Evolutionary conservation across 2,329 filamentous ascomycete species (phyloP).

Genomic region (Fusarium musae): DNA sequence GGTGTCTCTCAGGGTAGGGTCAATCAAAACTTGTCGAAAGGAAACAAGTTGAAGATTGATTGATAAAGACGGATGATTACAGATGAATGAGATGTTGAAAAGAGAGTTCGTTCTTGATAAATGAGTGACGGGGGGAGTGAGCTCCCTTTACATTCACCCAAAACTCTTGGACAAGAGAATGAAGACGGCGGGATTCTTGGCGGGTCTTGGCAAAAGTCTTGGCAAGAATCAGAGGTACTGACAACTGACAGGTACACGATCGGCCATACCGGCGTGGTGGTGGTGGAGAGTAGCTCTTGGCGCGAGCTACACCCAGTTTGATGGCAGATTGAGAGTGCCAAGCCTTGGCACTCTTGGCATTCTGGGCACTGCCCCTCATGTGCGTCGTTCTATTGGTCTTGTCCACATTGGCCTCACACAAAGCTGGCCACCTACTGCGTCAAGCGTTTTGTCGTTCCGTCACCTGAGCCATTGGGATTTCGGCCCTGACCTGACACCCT

Average conservation of each 20-base stretch:
- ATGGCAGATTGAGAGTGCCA: slow-evolving; percentile 49
- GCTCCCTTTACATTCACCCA: slow-evolving; percentile 53
- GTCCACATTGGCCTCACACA: slow-evolving; percentile 43
- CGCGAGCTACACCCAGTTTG: slow-evolving; percentile 25
- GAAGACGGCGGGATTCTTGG: slow-evolving; percentile 55
- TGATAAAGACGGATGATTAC: slow-evolving; percentile 7
- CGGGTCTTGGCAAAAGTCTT: slow-evolving; percentile 16
- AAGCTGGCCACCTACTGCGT: slow-evolving; percentile 45
- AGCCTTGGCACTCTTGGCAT: slow-evolving; percentile 49
- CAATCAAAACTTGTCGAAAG: not conserved
- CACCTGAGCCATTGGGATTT: slow-evolving; percentile 43
- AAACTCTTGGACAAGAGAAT: slow-evolving; percentile 49
- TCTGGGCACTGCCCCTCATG: slow-evolving; percentile 52
- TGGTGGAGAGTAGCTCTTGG: slow-evolving; percentile 13
- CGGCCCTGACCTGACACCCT: slow-evolving; percentile 16
- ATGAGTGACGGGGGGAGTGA: slow-evolving; percentile 43
- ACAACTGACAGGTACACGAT: slow-evolving; percentile 2
- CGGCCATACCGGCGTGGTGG: fast-evolving
- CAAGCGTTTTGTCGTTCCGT: slow-evolving; percentile 47
- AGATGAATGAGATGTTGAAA: slow-evolving; percentile 39
- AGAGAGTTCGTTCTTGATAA: slow-evolving; percentile 36
- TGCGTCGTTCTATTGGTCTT: slow-evolving; percentile 47
- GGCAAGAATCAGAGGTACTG: slow-evolving; percentile 34
- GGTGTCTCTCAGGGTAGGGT: not conserved
- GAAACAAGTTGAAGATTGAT: slow-evolving; percentile 10